These are phyloP conservation scores for Inonotus obliquus DNA, from an alignment of 1,284 basidiomycete genomes.

Conservation along the genomic window DNA sequence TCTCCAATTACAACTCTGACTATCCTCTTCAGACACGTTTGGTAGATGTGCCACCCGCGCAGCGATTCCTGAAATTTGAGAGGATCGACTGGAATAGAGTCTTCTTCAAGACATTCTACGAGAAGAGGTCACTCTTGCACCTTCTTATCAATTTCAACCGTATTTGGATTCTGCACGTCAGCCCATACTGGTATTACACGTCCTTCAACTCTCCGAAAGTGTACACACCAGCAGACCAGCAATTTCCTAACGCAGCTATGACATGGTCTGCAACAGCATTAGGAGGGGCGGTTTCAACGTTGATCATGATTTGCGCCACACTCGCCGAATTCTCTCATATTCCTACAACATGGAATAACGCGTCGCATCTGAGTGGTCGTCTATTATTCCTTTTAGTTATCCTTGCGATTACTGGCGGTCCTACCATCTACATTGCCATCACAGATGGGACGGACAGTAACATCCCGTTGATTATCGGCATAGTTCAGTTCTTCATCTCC, in stretches of 20 bases:
- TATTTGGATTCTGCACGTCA: slow-evolving; percentile 90
- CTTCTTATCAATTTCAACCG: slow-evolving; percentile 97
- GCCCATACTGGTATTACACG: slow-evolving; percentile 92
- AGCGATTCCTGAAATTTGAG: slow-evolving; percentile 88
- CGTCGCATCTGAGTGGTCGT: slow-evolving; percentile 87
- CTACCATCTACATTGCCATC: slow-evolving; percentile 86
- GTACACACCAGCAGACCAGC: slow-evolving; percentile 67
- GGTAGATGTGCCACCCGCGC: slow-evolving; percentile 83
- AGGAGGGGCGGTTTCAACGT: slow-evolving; percentile 84
- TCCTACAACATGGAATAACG: slow-evolving; percentile 97
- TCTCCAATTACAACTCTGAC: slow-evolving; percentile 7
- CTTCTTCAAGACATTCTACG: slow-evolving; percentile 96
- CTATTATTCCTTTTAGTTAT: slow-evolving; percentile 84
- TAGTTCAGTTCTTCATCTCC: slow-evolving; percentile 88
- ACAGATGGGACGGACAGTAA: slow-evolving; percentile 55
- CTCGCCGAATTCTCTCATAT: slow-evolving; percentile 92
- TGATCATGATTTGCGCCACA: slow-evolving; percentile 90
- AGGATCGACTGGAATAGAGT: slow-evolving; percentile 88
- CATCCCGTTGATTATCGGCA: slow-evolving; percentile 78
- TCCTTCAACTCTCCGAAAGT: slow-evolving; percentile 95
- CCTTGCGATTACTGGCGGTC: slow-evolving; percentile 82
- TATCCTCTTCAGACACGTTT: slow-evolving; percentile 64
- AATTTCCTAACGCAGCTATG: slow-evolving; percentile 68
- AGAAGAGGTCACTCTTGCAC: slow-evolving; percentile 90
- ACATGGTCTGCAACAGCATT: slow-evolving; percentile 90